Evolutionary conservation across 2,329 filamentous ascomycete genomes (phyloP).

Genomic region (Phialophora chinensis): DNA sequence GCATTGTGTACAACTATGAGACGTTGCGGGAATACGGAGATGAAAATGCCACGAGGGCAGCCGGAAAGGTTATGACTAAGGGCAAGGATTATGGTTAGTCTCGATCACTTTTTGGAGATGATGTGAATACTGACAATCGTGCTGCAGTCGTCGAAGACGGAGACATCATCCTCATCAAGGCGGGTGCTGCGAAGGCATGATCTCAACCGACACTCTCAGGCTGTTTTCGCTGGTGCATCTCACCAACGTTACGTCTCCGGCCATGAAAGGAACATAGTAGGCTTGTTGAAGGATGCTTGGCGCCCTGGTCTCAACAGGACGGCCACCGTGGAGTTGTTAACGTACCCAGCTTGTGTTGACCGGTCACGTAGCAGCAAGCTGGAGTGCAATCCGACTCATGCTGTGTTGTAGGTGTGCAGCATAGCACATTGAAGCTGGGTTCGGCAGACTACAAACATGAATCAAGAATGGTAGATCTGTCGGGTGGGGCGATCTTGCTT

Average conservation of each 20-base stretch:
- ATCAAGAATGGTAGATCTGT: background rate
- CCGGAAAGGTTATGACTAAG: conserved; percentile 98
- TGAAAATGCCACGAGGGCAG: conserved; percentile 85
- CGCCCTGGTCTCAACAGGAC: background rate
- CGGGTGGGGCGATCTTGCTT: background rate
- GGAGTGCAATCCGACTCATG: background rate
- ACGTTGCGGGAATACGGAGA: conserved; percentile 84
- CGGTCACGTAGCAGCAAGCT: background rate
- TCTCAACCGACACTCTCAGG: background rate
- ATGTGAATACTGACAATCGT: background rate
- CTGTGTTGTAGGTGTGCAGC: background rate
- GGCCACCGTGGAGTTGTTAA: background rate
- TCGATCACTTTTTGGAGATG: conserved; percentile 57
- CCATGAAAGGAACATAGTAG: background rate
- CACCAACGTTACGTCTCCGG: background rate
- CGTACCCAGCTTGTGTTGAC: background rate
- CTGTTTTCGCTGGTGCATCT: background rate
- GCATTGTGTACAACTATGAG: conserved; percentile 87
- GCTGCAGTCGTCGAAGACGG: conserved; percentile 53
- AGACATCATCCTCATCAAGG: conserved; percentile 82
- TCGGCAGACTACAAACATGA: background rate
- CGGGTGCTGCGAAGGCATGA: conserved; percentile 56
- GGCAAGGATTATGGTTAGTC: conserved; percentile 82
- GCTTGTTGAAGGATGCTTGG: background rate
- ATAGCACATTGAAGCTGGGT: background rate